phyloP scores from a whole-genome alignment of 2,329 filamentous ascomycete genomes.

The Curvularia sp. region DNA sequence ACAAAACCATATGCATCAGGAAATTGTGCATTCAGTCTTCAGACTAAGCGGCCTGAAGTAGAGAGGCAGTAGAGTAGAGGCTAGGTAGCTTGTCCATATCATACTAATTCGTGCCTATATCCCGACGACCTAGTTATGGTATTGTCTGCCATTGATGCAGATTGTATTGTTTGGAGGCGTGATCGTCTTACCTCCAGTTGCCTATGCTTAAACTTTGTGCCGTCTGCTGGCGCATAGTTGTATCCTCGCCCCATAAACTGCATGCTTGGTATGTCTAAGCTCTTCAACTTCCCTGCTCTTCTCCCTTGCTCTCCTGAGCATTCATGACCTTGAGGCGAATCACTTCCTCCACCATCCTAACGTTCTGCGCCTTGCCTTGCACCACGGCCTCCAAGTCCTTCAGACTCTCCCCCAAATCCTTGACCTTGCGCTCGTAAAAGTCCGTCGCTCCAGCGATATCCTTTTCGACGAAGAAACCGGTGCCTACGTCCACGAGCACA shows the following conservation, averaged over 20 bases:
- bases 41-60: not conserved
- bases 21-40: not conserved
- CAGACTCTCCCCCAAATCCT: slow-evolving; percentile 69
- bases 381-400: slow-evolving; percentile 73
- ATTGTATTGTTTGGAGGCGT: not conserved
- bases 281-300: slow-evolving; percentile 33
- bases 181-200: not conserved
- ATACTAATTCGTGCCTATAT: not conserved
- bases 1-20: not conserved
- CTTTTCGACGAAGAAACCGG: slow-evolving; percentile 95
- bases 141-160: not conserved
- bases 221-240: not conserved
- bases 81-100: not conserved
- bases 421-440: slow-evolving; percentile 74
- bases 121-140: not conserved
- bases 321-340: slow-evolving; percentile 49
- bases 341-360: slow-evolving; percentile 85
- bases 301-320: slow-evolving; percentile 40
- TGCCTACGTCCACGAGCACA: slow-evolving; percentile 84
- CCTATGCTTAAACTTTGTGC: not conserved
- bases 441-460: slow-evolving; percentile 66
- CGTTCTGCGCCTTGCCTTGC: slow-evolving; percentile 79
- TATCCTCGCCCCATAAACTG: not conserved
- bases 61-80: not conserved
- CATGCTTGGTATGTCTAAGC: not conserved